Conservation (phyloP, 768 basidiomycete genomes). For the Lactarius trivialis region DNA sequence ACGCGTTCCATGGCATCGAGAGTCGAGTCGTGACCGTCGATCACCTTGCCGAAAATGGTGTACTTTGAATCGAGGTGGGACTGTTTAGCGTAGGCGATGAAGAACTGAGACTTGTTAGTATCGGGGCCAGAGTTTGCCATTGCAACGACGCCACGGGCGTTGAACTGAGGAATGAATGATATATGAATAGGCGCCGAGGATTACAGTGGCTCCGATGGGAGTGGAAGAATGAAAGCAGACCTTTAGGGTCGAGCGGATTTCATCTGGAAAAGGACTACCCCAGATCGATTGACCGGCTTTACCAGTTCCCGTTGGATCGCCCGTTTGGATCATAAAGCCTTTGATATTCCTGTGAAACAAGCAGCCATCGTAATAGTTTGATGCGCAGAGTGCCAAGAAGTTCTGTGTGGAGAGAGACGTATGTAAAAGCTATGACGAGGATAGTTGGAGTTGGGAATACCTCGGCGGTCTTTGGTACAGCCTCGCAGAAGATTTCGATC, state of each 20-base stretch:
- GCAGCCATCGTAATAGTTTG: constrained; percentile 77
- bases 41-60: constrained; percentile 96
- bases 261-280: constrained; percentile 88
- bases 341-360: constrained; percentile 94
- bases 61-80: constrained; percentile 91
- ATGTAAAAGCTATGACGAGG: background rate
- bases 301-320: constrained; percentile 83
- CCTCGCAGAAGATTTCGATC: constrained; percentile 97
- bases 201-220: constrained; percentile 4
- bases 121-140: constrained; percentile 98
- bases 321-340: constrained; percentile 93
- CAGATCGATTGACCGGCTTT: constrained; percentile 97
- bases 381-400: constrained; percentile 90
- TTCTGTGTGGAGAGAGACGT: constrained; percentile 47
- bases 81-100: constrained; percentile 88
- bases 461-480: constrained; percentile 92
- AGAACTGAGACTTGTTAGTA: constrained; percentile 89
- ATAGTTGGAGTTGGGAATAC: constrained; percentile 34
- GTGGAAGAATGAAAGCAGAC: constrained; percentile 37
- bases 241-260: constrained; percentile 90
- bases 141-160: constrained; percentile 87
- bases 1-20: constrained; percentile 90
- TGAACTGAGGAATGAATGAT: constrained; percentile 56
- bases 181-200: background rate
- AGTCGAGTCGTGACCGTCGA: constrained; percentile 92